phyloP scores from a whole-genome alignment of 306 rosid genomes.

The Styphnolobium japonicum region DNA sequence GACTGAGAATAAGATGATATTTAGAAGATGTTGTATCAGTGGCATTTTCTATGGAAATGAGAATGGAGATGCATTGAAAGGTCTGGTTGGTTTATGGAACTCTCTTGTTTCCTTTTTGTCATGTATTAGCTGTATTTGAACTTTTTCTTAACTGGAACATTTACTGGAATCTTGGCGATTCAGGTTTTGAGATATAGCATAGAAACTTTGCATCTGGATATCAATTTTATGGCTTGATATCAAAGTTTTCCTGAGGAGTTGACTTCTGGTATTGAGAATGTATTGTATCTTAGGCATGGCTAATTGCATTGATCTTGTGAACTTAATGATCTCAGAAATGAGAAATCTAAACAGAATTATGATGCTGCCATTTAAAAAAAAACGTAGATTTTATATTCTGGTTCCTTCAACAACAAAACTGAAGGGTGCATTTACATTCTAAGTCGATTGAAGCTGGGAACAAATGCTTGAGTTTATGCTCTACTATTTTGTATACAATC shows the following conservation, averaged over 20 bases:
- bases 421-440: background rate
- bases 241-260: slow-evolving; percentile 7
- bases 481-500: too few species aligned
- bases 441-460: slow-evolving; percentile 7
- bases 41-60: slow-evolving; percentile 90
- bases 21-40: slow-evolving; percentile 87
- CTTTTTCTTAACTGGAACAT: background rate
- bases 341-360: background rate
- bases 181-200: background rate
- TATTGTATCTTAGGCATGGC: slow-evolving; percentile 16
- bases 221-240: slow-evolving; percentile 7
- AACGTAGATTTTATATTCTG: background rate
- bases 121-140: slow-evolving; percentile 14
- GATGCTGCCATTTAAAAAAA: background rate
- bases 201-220: background rate
- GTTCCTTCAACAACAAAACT: background rate
- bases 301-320: background rate
- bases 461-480: background rate
- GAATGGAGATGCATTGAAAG: slow-evolving; percentile 91
- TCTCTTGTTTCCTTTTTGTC: slow-evolving; percentile 12
- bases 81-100: slow-evolving; percentile 51
- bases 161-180: background rate
- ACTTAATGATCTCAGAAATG: background rate
- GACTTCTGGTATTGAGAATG: slow-evolving; percentile 11
- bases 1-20: slow-evolving; percentile 95